phyloP scores from a whole-genome alignment of 2,329 filamentous ascomycete species.

The Epichloe elymi region DNA sequence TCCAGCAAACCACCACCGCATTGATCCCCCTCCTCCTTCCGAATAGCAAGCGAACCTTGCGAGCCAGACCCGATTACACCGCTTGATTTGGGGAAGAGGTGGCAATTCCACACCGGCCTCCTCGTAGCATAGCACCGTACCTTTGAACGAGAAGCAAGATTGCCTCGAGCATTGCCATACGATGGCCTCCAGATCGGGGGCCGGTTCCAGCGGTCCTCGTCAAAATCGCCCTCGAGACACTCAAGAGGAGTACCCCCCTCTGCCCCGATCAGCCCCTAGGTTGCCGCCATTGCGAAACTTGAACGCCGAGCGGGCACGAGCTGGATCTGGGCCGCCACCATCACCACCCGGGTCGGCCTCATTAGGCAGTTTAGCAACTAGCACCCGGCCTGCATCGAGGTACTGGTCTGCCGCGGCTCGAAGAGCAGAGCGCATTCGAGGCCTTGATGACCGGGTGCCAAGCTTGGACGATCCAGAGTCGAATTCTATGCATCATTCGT shows the following conservation, averaged over 20 bases:
- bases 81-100: background rate
- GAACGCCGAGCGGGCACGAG: conserved; percentile 16
- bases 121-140: too few relatives aligned
- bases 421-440: conserved; percentile 24
- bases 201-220: conserved; percentile 17
- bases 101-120: background rate
- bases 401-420: conserved; percentile 17
- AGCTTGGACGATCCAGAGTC: conserved; percentile 15
- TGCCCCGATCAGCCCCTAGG: conserved; percentile 14
- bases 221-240: conserved; percentile 18
- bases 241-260: conserved; percentile 19
- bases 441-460: conserved; percentile 17
- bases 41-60: background rate
- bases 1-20: background rate
- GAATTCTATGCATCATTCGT: conserved; percentile 15
- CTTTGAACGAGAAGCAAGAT: background rate
- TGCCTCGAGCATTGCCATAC: background rate
- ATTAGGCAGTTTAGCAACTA: background rate
- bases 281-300: conserved; percentile 21
- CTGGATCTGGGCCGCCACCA: conserved; percentile 8
- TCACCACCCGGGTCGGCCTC: background rate
- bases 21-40: background rate
- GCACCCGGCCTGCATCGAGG: conserved; percentile 5
- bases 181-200: conserved; percentile 23
- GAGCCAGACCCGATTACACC: background rate